Base-by-base conservation (phyloP, 1,139 yeast genomes). In the Hansenula sp. region DNA sequence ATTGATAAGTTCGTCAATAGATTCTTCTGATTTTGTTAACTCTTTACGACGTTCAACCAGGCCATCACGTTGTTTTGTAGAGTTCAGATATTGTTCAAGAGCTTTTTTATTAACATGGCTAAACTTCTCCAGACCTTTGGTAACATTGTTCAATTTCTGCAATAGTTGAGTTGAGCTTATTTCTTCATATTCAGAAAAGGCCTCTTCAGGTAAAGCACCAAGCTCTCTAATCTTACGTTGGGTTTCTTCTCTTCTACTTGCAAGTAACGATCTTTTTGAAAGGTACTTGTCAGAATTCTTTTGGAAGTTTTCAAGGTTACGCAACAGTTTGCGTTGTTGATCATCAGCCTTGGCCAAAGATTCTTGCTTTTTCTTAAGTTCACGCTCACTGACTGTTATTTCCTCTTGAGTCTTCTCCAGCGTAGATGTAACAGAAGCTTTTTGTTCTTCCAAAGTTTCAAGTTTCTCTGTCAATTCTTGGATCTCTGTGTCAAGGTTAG, bases 71-170 rank as follows among this genome's bases (percentile, higher is more conserved):
- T 90, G 94, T 49, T 76, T 79, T 15, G 86, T 79, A 60, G 90
- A 91, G 36, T 79, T 81, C 45, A 74, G 71, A 60, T 76, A 88
- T 60, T 93, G 96, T 57, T 91, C 98, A 54, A 87, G 72, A 0
- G 99, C 97, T 58, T 89, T 87, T 60, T 86, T 87, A 66, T 93
- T 93, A 46, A 93, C 87, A 62, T 89, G 96, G 19, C 79, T 77
- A 61, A 78, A 85, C 54, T 79, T 74, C 34, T 77, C 74, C 38
- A 90, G 70, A 31, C 76, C 77, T 36, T 76, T 77, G 41, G 83
- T 80, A 6, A 81, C 75, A 34, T 66, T 65, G 46, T 78, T 81
- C 52, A 89, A 71, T 46, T 75, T 68, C n/a, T 61, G 59, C 40
- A 88, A 66, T 32, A 90, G 61, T 8, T 76, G 72, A 40, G 79